Base-by-base conservation (phyloP, 1,139 yeast genomes). In the Yamadazyma triangularis region DNA sequence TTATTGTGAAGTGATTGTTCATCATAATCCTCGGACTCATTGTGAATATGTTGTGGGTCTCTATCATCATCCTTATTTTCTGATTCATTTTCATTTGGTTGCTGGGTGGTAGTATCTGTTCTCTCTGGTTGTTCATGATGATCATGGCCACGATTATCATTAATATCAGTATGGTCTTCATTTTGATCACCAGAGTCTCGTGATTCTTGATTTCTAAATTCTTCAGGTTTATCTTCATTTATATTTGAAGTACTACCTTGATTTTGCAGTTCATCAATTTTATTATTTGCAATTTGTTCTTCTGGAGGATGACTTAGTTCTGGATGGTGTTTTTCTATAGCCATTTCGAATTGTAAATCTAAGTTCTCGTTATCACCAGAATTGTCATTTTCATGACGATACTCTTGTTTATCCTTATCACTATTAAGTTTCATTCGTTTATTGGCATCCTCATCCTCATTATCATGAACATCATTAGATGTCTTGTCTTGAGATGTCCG, bases 331-430 rank as follows among this genome's bases (percentile, higher is more conserved):
- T 26, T 26, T 14, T 31, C 33, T 6, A 37, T 31, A 9, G 41
- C 38, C 37, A 39, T 33, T 26, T 41, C 44, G 4, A 41, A 25
- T 14, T 37, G 35, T 24, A 40, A 24, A 11, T 41, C 45, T 9
- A 41, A 23, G 15, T 29, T 33, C 19, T 30, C 35, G 14, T 19
- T 22, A 25, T 29, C 28, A n/a, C 7, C 6, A 13, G 16, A 20
- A 13, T 18, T 24, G 8, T 31, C 29, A 12, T 19, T 5, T 4
- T 23, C 24, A 15, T 20, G 13, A 11, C 24, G 7, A n/a, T 6
- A 6, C n/a, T 12, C 21, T 9, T 23, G 31, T 20, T 29, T 24
- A 8, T 12, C 16, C 10, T 14, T 15, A 16, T 24, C 27, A 22
- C 23, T 15, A 18, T 9, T 27, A 7, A 18, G 6, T 18, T 18